Percentiles rank a stretch among this genome's conserved stretches.
These are phyloP conservation scores for Alternaria postmessia DNA, from an alignment of 2,329 filamentous ascomycete genomes.

Conservation along the genomic window DNA sequence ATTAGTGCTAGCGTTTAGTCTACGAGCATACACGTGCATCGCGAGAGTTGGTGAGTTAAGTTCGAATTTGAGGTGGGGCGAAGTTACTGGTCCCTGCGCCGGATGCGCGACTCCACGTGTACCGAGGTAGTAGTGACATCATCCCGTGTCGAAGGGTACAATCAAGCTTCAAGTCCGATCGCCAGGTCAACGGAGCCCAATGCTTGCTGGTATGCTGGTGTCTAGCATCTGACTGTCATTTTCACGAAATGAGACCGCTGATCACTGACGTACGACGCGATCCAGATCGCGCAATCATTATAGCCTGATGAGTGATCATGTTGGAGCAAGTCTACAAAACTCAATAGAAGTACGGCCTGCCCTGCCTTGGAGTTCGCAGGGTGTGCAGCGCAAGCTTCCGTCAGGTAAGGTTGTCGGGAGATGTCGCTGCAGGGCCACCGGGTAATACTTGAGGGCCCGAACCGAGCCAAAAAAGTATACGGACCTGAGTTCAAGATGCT, in stretches of 20 bases:
- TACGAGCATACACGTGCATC: neutral
- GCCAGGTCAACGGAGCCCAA: constrained; percentile 8
- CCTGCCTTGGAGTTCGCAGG: neutral
- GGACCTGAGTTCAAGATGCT: neutral
- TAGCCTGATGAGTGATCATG: neutral
- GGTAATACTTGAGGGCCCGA: constrained; percentile 4
- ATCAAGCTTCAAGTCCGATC: constrained; percentile 19
- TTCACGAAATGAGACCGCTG: constrained; percentile 6
- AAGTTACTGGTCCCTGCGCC: constrained; percentile 24
- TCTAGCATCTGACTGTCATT: constrained; percentile 1
- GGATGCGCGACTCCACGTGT: constrained; percentile 20
- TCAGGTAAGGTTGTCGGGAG: neutral
- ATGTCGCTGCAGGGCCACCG: constrained; percentile 11
- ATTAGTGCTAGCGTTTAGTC: neutral
- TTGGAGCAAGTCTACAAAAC: neutral
- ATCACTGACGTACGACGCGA: constrained; percentile 12
- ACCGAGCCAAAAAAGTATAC: neutral
- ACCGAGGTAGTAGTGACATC: constrained; percentile 27
- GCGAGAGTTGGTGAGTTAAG: neutral
- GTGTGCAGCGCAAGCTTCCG: neutral
- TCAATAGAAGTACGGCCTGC: neutral
- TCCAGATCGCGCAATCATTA: constrained; percentile 1
- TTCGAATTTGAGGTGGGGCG: constrained; percentile 11
- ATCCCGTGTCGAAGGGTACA: constrained; percentile 10
- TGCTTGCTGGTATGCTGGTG: constrained; percentile 1